Percentiles rank a stretch among this genome's conserved stretches.
These are phyloP conservation scores for Neurospora sp. DNA, from an alignment of 495 filamentous ascomycete species.

Conservation along the genomic window DNA sequence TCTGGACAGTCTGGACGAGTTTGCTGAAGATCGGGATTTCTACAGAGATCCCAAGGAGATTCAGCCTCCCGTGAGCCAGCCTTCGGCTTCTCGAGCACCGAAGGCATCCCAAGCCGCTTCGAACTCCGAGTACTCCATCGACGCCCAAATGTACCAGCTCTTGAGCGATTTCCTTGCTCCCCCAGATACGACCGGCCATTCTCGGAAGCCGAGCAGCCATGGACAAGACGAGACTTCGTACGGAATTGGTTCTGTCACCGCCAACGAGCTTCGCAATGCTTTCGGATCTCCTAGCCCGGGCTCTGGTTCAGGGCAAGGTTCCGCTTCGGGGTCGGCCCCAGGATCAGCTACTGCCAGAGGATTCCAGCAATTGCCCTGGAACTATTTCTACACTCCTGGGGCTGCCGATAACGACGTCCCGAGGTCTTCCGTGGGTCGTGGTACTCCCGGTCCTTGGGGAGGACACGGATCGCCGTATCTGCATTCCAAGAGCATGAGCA, in stretches of 20 bases:
- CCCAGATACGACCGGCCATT: slow-evolving; percentile 11
- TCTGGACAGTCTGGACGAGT: slow-evolving; percentile 12
- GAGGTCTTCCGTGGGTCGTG: neutral
- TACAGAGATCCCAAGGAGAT: slow-evolving; percentile 1
- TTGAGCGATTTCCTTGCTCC: slow-evolving; percentile 32
- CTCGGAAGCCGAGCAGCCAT: neutral
- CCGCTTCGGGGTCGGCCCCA: slow-evolving; percentile 11
- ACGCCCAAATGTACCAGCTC: slow-evolving; percentile 28
- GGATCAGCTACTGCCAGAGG: slow-evolving; percentile 28
- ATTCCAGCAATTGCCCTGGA: slow-evolving; percentile 34
- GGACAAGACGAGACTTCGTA: slow-evolving; percentile 23
- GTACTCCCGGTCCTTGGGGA: neutral
- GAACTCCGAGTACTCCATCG: slow-evolving; percentile 17
- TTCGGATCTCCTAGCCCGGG: slow-evolving; percentile 14
- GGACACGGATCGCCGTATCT: slow-evolving; percentile 3
- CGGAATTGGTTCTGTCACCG: slow-evolving; percentile 30
- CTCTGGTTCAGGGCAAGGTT: neutral
- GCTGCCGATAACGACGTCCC: slow-evolving; percentile 9
- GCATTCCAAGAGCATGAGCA: slow-evolving; percentile 13
- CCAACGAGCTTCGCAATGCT: slow-evolving; percentile 25
- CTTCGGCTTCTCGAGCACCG: neutral
- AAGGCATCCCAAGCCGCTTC: neutral
- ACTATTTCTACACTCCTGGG: slow-evolving; percentile 30
- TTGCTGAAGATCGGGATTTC: slow-evolving; percentile 19
- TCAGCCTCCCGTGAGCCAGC: neutral